A percentile compares a stretch with the other conserved stretches of the same genome.
These are phyloP conservation scores for Leishmania major DNA, from an alignment of 208 protist genomes.

Conservation along the genomic window DNA sequence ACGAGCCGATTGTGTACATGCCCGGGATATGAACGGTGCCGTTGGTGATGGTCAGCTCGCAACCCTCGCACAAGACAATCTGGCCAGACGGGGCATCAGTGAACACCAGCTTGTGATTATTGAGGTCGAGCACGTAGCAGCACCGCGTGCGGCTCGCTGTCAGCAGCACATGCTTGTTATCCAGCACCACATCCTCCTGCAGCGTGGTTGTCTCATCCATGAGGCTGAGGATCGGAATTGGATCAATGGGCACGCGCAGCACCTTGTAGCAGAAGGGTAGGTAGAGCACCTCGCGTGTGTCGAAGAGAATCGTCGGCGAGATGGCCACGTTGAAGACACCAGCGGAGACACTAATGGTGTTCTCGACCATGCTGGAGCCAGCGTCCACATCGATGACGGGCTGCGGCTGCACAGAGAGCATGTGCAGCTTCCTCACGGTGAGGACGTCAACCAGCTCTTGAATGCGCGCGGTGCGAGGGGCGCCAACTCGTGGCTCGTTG, in stretches of 20 bases:
- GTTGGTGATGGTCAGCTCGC: constrained; percentile 86
- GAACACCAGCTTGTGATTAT: constrained; percentile 58
- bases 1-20: constrained; percentile 83
- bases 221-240: constrained; percentile 60
- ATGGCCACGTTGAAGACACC: constrained; percentile 48
- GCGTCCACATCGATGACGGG: constrained; percentile 30
- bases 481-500: background rate
- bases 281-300: constrained; percentile 78
- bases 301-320: constrained; percentile 72
- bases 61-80: constrained; percentile 77
- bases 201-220: constrained; percentile 51
- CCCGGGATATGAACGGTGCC: constrained; percentile 81
- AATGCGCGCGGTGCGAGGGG: constrained; percentile 20
- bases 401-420: constrained; percentile 24
- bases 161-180: constrained; percentile 72
- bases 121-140: constrained; percentile 78
- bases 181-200: constrained; percentile 57
- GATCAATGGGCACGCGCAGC: constrained; percentile 62
- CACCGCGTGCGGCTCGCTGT: constrained; percentile 66
- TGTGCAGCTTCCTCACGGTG: constrained; percentile 21
- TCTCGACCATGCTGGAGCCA: constrained; percentile 47
- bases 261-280: constrained; percentile 80
- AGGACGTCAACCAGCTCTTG: constrained; percentile 47
- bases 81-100: constrained; percentile 53
- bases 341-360: constrained; percentile 36